Conservation (phyloP, 2,329 filamentous ascomycete species). For the Nemania sp. region DNA sequence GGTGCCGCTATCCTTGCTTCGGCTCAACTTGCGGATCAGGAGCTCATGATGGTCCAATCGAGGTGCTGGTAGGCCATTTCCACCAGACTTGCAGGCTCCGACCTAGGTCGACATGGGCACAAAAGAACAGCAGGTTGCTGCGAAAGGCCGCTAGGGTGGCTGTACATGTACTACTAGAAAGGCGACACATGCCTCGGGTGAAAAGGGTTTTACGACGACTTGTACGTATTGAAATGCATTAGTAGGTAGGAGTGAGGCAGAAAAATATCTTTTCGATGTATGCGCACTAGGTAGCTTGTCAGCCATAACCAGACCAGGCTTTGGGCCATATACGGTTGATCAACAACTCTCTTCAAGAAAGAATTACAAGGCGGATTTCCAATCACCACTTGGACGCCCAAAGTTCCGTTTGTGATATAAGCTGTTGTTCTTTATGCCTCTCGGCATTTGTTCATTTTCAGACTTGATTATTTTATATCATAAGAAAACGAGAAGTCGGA, state of each 20-base stretch:
- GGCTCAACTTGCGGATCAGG: slow-evolving; percentile 1
- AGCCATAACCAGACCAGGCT: slow-evolving; percentile 15
- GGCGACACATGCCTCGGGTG: slow-evolving; percentile 36
- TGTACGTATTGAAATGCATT: slow-evolving; percentile 36
- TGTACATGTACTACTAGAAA: slow-evolving; percentile 48
- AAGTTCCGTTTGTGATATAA: background rate
- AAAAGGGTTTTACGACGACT: slow-evolving; percentile 33
- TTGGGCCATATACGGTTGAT: background rate
- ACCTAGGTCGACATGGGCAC: background rate
- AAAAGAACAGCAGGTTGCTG: slow-evolving; percentile 15
- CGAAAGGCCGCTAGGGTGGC: slow-evolving; percentile 34
- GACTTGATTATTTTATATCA: background rate
- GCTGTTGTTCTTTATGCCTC: background rate
- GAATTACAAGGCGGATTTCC: slow-evolving; percentile 19
- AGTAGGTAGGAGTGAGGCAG: slow-evolving; percentile 18
- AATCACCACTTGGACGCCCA: slow-evolving; percentile 6
- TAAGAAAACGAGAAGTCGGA: background rate
- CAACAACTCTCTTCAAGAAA: slow-evolving; percentile 11
- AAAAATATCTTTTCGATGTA: slow-evolving; percentile 12
- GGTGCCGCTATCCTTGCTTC: slow-evolving; percentile 7
- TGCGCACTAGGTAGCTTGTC: slow-evolving; percentile 30
- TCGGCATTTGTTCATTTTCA: background rate
- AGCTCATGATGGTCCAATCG: background rate
- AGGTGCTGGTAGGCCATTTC: slow-evolving; percentile 4
- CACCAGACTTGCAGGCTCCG: background rate